phyloP scores from a whole-genome alignment of 2,329 filamentous ascomycete genomes.

The Paecilomyces sp. region DNA sequence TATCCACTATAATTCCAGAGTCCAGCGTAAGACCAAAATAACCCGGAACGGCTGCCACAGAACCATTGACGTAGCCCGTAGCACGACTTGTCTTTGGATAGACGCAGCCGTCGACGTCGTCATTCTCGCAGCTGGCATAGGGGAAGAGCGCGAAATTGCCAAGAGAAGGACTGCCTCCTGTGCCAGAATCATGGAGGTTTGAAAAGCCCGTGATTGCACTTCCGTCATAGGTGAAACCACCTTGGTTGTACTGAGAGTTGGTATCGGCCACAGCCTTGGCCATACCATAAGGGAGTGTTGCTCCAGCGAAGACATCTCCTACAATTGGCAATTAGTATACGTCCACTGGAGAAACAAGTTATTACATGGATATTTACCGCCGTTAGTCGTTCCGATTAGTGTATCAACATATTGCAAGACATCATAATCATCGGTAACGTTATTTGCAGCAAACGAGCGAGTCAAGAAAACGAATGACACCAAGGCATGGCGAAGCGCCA shows the following conservation, averaged over 20 bases:
- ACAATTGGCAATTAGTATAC: neutral
- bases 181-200: constrained; percentile 45
- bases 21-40: constrained; percentile 57
- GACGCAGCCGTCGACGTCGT: constrained; percentile 55
- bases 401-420: constrained; percentile 42
- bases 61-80: constrained; percentile 41
- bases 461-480: constrained; percentile 1
- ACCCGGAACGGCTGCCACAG: constrained; percentile 55
- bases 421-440: constrained; percentile 25
- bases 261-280: constrained; percentile 52
- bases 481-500: neutral
- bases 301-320: constrained; percentile 53
- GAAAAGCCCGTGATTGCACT: constrained; percentile 46
- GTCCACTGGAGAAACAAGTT: neutral
- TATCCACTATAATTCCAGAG: constrained; percentile 54
- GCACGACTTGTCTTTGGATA: constrained; percentile 51
- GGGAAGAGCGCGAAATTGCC: constrained; percentile 69
- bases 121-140: constrained; percentile 52
- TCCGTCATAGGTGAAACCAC: constrained; percentile 48
- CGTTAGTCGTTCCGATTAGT: constrained; percentile 48
- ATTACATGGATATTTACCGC: constrained; percentile 19
- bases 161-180: constrained; percentile 51
- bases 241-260: constrained; percentile 44
- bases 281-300: constrained; percentile 48
- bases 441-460: constrained; percentile 5